A percentile compares a stretch with the other conserved stretches of the same genome.
These are phyloP conservation scores for Persicaria maculosa DNA, from an alignment of 148 eudicot species.

Conservation along the genomic window DNA sequence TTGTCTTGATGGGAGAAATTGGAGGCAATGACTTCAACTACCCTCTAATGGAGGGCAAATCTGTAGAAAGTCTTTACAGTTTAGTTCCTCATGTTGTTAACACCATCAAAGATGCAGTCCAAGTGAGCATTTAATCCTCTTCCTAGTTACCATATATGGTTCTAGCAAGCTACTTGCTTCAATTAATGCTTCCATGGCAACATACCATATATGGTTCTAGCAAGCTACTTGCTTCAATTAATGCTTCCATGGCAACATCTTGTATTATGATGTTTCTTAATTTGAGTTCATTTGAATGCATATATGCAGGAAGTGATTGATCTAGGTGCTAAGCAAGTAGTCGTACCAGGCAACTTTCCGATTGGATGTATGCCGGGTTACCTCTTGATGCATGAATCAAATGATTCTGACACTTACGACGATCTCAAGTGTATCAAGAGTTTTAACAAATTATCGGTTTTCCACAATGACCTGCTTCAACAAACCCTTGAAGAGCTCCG, in stretches of 20 bases:
- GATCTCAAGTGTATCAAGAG: conserved; percentile 15
- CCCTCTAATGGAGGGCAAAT: background rate
- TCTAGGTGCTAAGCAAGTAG: conserved; percentile 17
- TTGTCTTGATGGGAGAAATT: conserved; percentile 19
- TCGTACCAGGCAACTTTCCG: conserved; percentile 28
- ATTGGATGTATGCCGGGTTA: conserved; percentile 21
- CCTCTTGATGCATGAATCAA: background rate
- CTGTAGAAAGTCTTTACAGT: background rate
- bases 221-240: no score
- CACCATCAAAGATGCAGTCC: conserved; percentile 7
- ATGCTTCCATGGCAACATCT: no score
- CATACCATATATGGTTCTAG: no score
- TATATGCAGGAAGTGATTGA: conserved; percentile 23
- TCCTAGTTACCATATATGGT: no score
- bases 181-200: no score
- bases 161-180: no score
- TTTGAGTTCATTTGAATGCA: background rate
- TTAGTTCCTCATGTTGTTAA: conserved; percentile 16
- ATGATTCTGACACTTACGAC: conserved; percentile 13
- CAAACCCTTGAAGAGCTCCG: conserved; percentile 19
- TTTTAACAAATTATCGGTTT: conserved; percentile 15
- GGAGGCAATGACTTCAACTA: conserved; percentile 21
- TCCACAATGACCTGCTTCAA: conserved; percentile 20
- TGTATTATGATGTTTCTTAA: no score
- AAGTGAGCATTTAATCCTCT: background rate